Base-by-base conservation (phyloP, 768 basidiomycete genomes). In the Suillus lakei region DNA sequence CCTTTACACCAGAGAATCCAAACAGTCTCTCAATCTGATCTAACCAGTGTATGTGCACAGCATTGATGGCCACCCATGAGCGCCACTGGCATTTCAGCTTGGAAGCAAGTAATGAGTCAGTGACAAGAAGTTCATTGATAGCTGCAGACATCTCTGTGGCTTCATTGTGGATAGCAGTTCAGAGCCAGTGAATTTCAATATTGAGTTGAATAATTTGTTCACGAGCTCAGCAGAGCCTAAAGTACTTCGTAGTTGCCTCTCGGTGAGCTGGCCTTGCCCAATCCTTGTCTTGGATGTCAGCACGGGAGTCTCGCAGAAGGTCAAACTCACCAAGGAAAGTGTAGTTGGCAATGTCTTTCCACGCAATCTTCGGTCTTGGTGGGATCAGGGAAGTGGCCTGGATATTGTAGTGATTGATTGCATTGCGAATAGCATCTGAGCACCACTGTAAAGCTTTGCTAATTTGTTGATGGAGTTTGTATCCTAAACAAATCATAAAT, bases 381-480 rank as follows among this genome's bases (percentile, higher is more conserved):
- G 70, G 69, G 16, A 70, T 64, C n/a, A 71, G 71, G 18, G 69
- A 50, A 4, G 50, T 48, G 1, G 75, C 74, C n/a, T 64, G 66
- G 1, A 43, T 46, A 50, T 78, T 78, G 67, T 76, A 77, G 43
- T 64, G 55, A 1, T 50, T 55, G 18, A 78, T 66, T 2, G 75
- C 73, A 21, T 65, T 73, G 13, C 63, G 61, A 60, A 79, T 74
- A 8, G 75, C 72, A 18, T 73, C 61, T 1, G 68, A 73, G 5
- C 73, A 65, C 1, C 66, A 60, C 56, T 74, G 68, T 3, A 79
- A 61, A 0, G 68, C 73, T 63, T 79, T 76, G 12, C 72, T 66
- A 18, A 79, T 78, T 61, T 78, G 73, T 50, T 67, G 68, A 21
- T 73, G 68, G 30, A 77, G 61, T 32, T 77, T 76, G 53, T 79